Conservation (phyloP, 495 filamentous ascomycete genomes). For the Lasiosphaeris hirsuta region DNA sequence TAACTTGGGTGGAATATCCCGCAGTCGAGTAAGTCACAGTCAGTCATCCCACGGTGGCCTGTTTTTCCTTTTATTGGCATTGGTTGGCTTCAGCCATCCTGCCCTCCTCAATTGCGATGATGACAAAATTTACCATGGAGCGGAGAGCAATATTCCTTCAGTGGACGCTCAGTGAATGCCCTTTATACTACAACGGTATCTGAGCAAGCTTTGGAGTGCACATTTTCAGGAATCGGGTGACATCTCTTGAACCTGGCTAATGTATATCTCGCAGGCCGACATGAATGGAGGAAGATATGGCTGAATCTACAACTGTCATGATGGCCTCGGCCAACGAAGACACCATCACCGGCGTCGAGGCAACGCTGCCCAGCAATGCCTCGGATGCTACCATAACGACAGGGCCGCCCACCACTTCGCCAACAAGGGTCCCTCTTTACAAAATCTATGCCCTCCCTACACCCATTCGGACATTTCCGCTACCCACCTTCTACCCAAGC, state of each 20-base stretch:
- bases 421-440: slow-evolving; percentile 42
- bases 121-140: slow-evolving; percentile 53
- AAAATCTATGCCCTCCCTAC: slow-evolving; percentile 77
- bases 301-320: slow-evolving; percentile 30
- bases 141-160: slow-evolving; percentile 64
- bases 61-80: slow-evolving; percentile 1
- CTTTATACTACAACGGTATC: slow-evolving; percentile 99
- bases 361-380: no score
- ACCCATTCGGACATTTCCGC: slow-evolving; percentile 73
- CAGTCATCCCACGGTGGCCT: not conserved
- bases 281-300: slow-evolving; percentile 40
- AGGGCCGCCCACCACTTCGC: slow-evolving; percentile 18
- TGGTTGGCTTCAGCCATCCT: not conserved
- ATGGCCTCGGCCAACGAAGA: slow-evolving; percentile 9
- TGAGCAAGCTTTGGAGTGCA: slow-evolving; percentile 48
- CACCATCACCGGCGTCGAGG: not conserved
- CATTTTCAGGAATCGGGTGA: not conserved
- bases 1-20: slow-evolving; percentile 22
- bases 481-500: slow-evolving; percentile 84
- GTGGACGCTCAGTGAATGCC: slow-evolving; percentile 69
- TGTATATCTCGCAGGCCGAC: slow-evolving; percentile 21
- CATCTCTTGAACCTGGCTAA: not conserved
- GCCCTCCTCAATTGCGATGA: slow-evolving; percentile 48
- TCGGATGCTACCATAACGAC: not conserved
- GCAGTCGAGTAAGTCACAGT: slow-evolving; percentile 23